A percentile compares a stretch with the other conserved stretches of the same genome.
Evolutionary conservation across 805 yeast genomes (phyloP).

Genomic region (Yarrowia sp.): DNA sequence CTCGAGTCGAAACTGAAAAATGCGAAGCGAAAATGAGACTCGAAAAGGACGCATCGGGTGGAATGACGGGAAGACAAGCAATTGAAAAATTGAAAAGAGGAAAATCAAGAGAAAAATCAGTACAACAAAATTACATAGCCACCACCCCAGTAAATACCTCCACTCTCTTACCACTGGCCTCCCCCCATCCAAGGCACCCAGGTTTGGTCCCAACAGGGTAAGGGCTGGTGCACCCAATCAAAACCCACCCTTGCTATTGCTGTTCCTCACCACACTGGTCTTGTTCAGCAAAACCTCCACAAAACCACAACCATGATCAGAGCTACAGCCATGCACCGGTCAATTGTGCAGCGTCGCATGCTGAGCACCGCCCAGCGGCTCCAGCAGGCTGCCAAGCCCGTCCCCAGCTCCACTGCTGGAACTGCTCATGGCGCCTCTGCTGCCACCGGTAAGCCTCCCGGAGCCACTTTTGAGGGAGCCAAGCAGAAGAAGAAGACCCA

Average conservation of each 20-base stretch:
- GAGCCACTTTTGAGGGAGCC: conserved; percentile 8
- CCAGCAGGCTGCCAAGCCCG: conserved; percentile 9
- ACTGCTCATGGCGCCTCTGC: conserved; percentile 11
- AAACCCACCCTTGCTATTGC: conserved; percentile 21
- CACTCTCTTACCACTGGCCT: no score
- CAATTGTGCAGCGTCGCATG: conserved; percentile 24
- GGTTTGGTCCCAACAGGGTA: conserved; percentile 22
- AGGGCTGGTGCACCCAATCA: conserved; percentile 20
- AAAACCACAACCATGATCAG: conserved; percentile 18
- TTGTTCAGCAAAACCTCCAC: not conserved
- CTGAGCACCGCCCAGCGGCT: conserved; percentile 6
- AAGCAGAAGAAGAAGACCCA: conserved; percentile 32
- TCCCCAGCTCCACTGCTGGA: not conserved
- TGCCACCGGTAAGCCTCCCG: conserved; percentile 14
- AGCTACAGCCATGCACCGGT: conserved; percentile 25
- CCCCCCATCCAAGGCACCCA: no score
- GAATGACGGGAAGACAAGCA: not conserved
- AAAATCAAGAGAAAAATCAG: no score
- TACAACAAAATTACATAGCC: no score
- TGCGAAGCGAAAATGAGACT: no score
- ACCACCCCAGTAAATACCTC: no score
- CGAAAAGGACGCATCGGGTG: not conserved
- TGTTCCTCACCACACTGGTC: conserved; percentile 15
- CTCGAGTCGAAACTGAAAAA: not conserved
- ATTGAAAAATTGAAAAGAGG: not conserved